Conservation (phyloP, 257 asterid genomes). For the Gentiana straminea region DNA sequence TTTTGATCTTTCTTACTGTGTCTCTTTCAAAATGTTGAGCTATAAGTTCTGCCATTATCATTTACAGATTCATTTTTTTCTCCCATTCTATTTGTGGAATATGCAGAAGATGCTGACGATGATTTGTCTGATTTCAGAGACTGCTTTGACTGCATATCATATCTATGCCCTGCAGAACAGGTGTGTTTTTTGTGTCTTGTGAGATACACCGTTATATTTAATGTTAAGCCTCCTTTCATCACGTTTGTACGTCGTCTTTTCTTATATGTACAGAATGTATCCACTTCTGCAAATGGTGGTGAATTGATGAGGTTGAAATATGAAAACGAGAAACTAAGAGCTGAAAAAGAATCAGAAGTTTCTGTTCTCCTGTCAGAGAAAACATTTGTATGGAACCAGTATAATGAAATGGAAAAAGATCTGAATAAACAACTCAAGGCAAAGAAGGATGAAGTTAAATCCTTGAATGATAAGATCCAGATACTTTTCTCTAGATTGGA, state of each 20-base stretch:
- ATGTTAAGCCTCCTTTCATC: not conserved
- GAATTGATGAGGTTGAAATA: constrained; percentile 42
- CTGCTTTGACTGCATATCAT: constrained; percentile 33
- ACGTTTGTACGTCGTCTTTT: not conserved
- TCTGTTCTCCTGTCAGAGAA: constrained; percentile 58
- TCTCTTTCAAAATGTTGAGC: too few species aligned
- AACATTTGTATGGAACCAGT: constrained; percentile 73
- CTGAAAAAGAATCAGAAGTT: constrained; percentile 41
- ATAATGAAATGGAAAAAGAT: constrained; percentile 43
- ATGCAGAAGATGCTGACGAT: constrained; percentile 43
- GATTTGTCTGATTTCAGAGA: constrained; percentile 52
- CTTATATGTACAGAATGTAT: constrained; percentile 34
- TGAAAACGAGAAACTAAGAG: constrained; percentile 38
- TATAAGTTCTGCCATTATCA: too few species aligned
- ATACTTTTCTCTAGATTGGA: constrained; percentile 31
- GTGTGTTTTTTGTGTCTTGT: constrained; percentile 26
- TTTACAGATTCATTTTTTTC: too few species aligned
- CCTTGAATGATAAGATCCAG: constrained; percentile 42
- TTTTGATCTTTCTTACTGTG: too few species aligned
- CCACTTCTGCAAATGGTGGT: constrained; percentile 21
- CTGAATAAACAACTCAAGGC: constrained; percentile 26
- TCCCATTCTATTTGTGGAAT: too few species aligned
- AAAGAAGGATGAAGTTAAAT: constrained; percentile 39
- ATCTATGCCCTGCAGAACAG: constrained; percentile 27
- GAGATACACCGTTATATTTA: not conserved